Evolutionary conservation across 805 yeast species (phyloP), one percentile per base, ranked within the genome.

Genomic region (Jamesozyma lodderae): DNA sequence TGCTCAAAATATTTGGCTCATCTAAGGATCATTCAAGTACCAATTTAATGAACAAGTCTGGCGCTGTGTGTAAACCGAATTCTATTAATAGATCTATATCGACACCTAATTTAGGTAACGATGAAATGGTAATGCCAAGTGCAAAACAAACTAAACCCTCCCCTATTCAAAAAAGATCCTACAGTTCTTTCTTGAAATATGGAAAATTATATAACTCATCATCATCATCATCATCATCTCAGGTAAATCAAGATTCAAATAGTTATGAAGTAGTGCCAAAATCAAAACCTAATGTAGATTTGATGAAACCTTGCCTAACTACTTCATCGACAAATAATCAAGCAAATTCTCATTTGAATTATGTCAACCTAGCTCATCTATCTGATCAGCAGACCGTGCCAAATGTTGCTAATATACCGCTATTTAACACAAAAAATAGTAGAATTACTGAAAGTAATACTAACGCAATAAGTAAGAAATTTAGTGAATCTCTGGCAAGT

Each of bases 1-100:
- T 57, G 57, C 39, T 58, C 24, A 57, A 56, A 36, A 52, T 58
- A 6, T 58, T 58, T 41, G 47, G 57, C 11, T 48, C 57, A 7
- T 41, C 52, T 6, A 44, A 42, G 22, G 44, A 39, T 22, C 34
- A 25, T 21, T 18, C 32, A 13, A 31, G 21, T 11, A 11, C 13
- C 13, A 13, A 18, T 7, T 31, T 18, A 21, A 21, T 21, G 4
- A 18, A 14, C 9, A 16, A 19, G 15, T 19, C 27, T 7, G 23
- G 29, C 10, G 14, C 33, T 20, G 21, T 22, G 4, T 21, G 16
- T 10, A 35, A 35, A 22, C 28, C 29, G 17, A 35, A 22, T 13
- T 32, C 32, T 6, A 22, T 20, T 9, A 35, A 38, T 30, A 40
- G 42, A 36, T 41, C 46, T 8, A 32, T 38, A 4, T 40, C 42